Base-by-base conservation (phyloP, 1,284 basidiomycete genomes). In the Xerocomus nothofagi region DNA sequence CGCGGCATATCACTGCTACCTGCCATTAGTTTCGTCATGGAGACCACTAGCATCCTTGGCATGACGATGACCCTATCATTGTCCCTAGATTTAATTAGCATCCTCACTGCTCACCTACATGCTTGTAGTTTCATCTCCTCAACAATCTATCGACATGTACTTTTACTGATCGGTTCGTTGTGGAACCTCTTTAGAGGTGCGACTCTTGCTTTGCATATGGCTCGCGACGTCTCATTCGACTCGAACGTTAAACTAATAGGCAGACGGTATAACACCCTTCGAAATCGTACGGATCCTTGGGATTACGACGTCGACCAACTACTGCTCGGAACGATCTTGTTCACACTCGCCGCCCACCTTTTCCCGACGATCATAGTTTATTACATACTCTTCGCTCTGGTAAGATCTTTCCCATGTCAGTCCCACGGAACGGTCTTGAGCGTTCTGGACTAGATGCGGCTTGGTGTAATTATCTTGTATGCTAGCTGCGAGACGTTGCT, bases 151-250 rank as follows among this genome's bases (percentile, higher is more conserved):
- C 73, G 77, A 36, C 81, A 77, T 57, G 82, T 86, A 62, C 72
- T 88, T 31, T 72, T 71, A 17, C 79, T 81, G 14, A 75, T 83
- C 8, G 79, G 79, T 27, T 88, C 86, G 0, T 71, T 98, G 14
- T 98, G 92, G 82, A 93, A 94, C 63, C 79, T 99, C n/a, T 99
- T 98, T 65, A 79, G 93, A 69, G 95, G 94, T 88, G 60, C 38
- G 78, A 63, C 2, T 8, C 39, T 44, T 29, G 3, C 6, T 14
- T 46, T 40, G 40, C 14, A 18, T 15, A 26, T 33, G 23, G 20
- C 43, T 50, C 24, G 2, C 29, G 4, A 27, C 8, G 18, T n/a
- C 37, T 34, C 24, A 43, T 39, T 20, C 11, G 26, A 39, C 33
- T 3, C 24, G 47, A 20, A 51, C 27, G 9, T 20, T 26, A 18